Evolutionary conservation across 23 red algal genomes (phyloP).

Genomic region (Gracilaria vermiculophylla): DNA sequence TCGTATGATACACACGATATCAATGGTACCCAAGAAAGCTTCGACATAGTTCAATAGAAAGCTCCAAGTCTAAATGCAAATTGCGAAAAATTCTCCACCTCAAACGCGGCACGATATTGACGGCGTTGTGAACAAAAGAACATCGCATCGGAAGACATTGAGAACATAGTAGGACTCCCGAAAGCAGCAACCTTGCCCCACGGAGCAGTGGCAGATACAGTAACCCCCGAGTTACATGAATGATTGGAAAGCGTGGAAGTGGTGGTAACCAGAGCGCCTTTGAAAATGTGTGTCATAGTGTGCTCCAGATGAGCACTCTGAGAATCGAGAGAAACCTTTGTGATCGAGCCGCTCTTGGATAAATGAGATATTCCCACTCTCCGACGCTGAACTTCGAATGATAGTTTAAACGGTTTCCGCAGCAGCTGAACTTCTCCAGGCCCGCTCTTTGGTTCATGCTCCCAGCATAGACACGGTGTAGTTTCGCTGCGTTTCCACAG

Average conservation of each 20-base stretch:
- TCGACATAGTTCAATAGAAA: not conserved
- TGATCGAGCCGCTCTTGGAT: not conserved
- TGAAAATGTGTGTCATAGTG: not conserved
- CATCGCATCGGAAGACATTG: not conserved
- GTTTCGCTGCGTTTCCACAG: not conserved
- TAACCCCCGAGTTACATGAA: not conserved
- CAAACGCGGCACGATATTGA: not conserved
- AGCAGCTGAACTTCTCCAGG: not conserved
- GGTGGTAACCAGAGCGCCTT: not conserved
- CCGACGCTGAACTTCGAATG: not conserved
- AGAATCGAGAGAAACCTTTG: not conserved
- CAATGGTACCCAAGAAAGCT: not conserved
- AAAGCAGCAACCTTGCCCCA: not conserved
- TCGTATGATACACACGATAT: not conserved
- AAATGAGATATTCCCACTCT: not conserved
- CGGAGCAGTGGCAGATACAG: not conserved
- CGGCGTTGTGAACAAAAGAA: not conserved
- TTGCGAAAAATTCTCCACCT: not conserved
- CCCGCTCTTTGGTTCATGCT: not conserved
- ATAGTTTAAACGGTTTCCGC: conserved; percentile 8
- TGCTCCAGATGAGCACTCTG: not conserved
- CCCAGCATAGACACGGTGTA: not conserved
- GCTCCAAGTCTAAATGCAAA: not conserved
- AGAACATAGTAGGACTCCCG: not conserved
- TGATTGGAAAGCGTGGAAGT: not conserved